Percentiles rank a stretch among this genome's conserved stretches.
Evolutionary conservation across 2,329 filamentous ascomycete genomes (phyloP).

Genomic region (Grosmannia clavigera): DNA sequence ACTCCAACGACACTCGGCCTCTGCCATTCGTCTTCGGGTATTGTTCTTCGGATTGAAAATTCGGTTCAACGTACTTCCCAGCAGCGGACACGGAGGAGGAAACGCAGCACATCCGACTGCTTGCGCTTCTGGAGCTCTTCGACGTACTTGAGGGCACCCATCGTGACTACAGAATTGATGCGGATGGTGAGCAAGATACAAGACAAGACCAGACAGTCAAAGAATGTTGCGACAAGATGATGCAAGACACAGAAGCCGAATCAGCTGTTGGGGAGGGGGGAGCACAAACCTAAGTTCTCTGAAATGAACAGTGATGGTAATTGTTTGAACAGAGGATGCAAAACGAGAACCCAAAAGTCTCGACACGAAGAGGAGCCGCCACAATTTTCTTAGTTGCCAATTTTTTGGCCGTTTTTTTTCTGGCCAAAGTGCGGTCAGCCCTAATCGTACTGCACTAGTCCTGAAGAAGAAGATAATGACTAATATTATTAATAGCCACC

Average conservation of each 20-base stretch:
- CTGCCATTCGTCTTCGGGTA: neutral
- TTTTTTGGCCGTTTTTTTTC: neutral
- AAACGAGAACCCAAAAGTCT: neutral
- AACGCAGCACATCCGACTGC: conserved; percentile 99
- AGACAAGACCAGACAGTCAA: neutral
- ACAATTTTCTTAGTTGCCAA: neutral
- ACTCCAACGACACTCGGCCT: conserved; percentile 3
- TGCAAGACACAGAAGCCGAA: neutral
- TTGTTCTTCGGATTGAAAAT: neutral
- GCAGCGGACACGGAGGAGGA: conserved; percentile 99
- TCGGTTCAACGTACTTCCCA: conserved; percentile 78
- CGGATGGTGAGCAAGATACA: neutral
- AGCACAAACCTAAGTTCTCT: conserved; percentile 3
- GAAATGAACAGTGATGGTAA: neutral
- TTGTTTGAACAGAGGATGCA: neutral
- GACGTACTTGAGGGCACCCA: conserved; percentile 99
- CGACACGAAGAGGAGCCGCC: neutral
- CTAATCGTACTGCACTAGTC: neutral
- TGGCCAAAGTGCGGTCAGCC: neutral
- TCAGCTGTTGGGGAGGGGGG: neutral
- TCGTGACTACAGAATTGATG: conserved; percentile 43
- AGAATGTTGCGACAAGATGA: neutral
- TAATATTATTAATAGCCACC: neutral
- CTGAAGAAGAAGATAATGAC: neutral
- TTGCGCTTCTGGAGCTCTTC: conserved; percentile 99